A percentile compares a stretch with the other conserved stretches of the same genome.
phyloP scores from a whole-genome alignment of 371 early-diverging fungal genomes.

The Circinella umbellata region DNA sequence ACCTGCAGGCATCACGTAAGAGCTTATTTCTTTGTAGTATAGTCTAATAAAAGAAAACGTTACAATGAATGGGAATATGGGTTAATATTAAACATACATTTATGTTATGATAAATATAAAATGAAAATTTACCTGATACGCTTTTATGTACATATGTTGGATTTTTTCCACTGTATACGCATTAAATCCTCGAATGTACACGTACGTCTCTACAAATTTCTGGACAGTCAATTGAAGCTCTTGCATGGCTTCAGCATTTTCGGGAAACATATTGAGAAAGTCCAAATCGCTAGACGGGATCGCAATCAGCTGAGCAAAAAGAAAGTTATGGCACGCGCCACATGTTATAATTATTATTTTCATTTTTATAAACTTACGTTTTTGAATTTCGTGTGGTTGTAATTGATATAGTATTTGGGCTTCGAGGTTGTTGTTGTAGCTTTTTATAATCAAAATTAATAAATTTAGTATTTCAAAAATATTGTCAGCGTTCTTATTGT shows the following conservation, averaged over 20 bases:
- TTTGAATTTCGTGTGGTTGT: constrained; percentile 54
- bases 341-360: background rate
- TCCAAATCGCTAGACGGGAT: constrained; percentile 55
- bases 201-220: constrained; percentile 67
- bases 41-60: constrained; percentile 29
- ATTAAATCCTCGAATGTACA: constrained; percentile 67
- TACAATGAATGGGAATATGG: too few relatives aligned
- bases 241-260: constrained; percentile 52
- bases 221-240: constrained; percentile 52
- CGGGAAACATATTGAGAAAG: constrained; percentile 61
- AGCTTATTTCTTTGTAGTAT: constrained; percentile 46
- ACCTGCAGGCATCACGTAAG: constrained; percentile 46
- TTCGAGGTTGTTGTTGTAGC: constrained; percentile 19
- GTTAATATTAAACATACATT: too few relatives aligned
- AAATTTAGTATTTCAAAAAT: too few relatives aligned
- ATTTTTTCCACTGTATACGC: constrained; percentile 60
- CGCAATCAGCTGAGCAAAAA: constrained; percentile 9
- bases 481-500: too few relatives aligned
- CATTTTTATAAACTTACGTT: constrained; percentile 39
- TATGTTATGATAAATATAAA: too few relatives aligned
- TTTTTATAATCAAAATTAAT: background rate
- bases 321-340: constrained; percentile 3
- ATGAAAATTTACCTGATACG: constrained; percentile 35
- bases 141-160: constrained; percentile 61
- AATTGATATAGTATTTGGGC: constrained; percentile 42